A percentile compares a stretch with the other conserved stretches of the same genome.
phyloP scores from a whole-genome alignment of 164 flowering plant genomes.

The Macadamia tetraphylla region DNA sequence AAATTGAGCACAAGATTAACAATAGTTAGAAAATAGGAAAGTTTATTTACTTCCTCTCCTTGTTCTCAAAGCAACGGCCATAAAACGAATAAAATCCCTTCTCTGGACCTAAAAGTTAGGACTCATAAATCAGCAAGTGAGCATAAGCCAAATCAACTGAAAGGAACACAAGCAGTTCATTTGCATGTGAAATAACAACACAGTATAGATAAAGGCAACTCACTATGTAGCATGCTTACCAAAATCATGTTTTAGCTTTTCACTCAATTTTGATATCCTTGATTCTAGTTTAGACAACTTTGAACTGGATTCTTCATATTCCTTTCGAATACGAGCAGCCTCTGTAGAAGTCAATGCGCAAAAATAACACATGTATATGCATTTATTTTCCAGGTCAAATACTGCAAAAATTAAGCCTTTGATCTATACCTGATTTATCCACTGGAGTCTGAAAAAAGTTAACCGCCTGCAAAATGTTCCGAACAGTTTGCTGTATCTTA shows the following conservation, averaged over 20 bases:
- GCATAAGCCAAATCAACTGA: neutral
- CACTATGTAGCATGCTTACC: constrained; percentile 41
- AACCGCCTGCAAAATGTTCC: constrained; percentile 56
- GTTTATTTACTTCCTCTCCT: constrained; percentile 68
- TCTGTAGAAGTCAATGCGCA: constrained; percentile 36
- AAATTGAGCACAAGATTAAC: neutral
- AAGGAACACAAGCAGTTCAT: neutral
- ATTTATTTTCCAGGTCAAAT: neutral
- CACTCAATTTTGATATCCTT: constrained; percentile 71
- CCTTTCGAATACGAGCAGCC: constrained; percentile 81
- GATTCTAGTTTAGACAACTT: constrained; percentile 82
- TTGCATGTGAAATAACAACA: neutral
- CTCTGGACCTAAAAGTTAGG: constrained; percentile 54
- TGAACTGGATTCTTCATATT: constrained; percentile 75
- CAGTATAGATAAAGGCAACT: neutral
- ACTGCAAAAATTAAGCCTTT: neutral
- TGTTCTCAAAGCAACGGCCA: constrained; percentile 81
- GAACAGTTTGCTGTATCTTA: constrained; percentile 73
- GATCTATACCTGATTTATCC: constrained; percentile 57
- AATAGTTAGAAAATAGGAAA: constrained; percentile 3
- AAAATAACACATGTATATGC: constrained; percentile 2
- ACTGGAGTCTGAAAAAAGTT: constrained; percentile 72
- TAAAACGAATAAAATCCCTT: constrained; percentile 92
- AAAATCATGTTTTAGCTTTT: constrained; percentile 75
- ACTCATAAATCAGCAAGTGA: constrained; percentile 4